Percentiles rank a stretch among this genome's conserved stretches.
Evolutionary conservation across 2,329 filamentous ascomycete genomes (phyloP).

Genomic region (Colletotrichum eleusines): DNA sequence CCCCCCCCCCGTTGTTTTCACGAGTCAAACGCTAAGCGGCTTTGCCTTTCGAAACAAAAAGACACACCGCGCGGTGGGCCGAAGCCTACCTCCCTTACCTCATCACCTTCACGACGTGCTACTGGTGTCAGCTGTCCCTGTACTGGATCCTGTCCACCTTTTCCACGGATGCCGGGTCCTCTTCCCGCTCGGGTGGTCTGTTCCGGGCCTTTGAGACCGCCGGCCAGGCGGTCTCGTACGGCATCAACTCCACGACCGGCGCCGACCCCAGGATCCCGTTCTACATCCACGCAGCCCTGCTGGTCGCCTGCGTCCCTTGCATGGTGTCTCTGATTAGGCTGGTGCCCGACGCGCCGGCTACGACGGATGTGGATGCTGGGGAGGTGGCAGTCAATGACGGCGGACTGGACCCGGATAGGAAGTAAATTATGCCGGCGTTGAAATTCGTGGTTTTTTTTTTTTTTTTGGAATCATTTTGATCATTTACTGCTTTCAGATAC

Average conservation of each 20-base stretch:
- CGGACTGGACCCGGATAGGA: conserved; percentile 4
- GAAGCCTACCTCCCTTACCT: conserved; percentile 33
- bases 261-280: conserved; percentile 17
- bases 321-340: conserved; percentile 31
- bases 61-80: conserved; percentile 28
- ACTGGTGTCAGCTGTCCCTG: conserved; percentile 43
- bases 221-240: conserved; percentile 49
- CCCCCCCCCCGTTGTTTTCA: too few species aligned
- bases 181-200: conserved; percentile 47
- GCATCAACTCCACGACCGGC: conserved; percentile 46
- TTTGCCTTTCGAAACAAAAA: rapidly evolving
- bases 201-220: conserved; percentile 48
- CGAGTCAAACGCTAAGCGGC: background rate
- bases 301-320: conserved; percentile 18
- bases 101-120: conserved; percentile 26
- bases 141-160: conserved; percentile 55
- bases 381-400: conserved; percentile 8
- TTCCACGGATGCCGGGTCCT: conserved; percentile 50
- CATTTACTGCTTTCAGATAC: too few species aligned
- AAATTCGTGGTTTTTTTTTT: background rate
- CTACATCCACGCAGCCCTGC: conserved; percentile 13
- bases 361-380: conserved; percentile 27
- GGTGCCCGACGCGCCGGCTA: conserved; percentile 24
- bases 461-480: too few species aligned
- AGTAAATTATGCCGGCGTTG: background rate